Evolutionary conservation across 768 basidiomycete genomes (phyloP).

Genomic region (Tricholoma bakamatsutake): DNA sequence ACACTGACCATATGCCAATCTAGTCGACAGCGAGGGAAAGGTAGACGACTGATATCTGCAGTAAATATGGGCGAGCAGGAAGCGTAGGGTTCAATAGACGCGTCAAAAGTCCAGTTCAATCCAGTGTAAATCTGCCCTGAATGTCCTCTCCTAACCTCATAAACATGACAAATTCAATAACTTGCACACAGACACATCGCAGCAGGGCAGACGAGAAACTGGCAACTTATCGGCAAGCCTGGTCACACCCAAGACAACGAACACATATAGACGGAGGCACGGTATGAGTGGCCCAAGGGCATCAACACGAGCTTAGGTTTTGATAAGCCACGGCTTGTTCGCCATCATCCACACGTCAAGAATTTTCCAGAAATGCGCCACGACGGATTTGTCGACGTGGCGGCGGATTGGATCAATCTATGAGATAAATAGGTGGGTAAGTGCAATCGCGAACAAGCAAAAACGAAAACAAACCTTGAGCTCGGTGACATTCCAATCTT

Average conservation of each 20-base stretch:
- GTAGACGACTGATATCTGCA: too few relatives aligned
- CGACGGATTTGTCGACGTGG: slow-evolving; percentile 91
- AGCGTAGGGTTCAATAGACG: background rate
- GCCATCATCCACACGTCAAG: slow-evolving; percentile 79
- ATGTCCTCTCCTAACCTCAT: too few relatives aligned
- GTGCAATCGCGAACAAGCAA: background rate
- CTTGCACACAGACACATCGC: too few relatives aligned
- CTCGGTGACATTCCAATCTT: slow-evolving; percentile 97
- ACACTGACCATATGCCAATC: background rate
- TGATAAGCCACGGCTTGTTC: slow-evolving; percentile 76
- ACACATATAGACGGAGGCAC: background rate
- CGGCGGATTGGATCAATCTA: slow-evolving; percentile 88
- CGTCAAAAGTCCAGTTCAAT: background rate
- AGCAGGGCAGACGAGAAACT: too few relatives aligned
- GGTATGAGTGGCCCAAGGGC: background rate
- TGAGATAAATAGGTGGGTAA: background rate
- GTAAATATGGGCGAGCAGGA: background rate
- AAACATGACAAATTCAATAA: too few relatives aligned
- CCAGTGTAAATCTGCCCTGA: background rate
- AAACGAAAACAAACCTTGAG: slow-evolving; percentile 56
- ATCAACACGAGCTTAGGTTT: slow-evolving; percentile 9
- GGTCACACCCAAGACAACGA: background rate
- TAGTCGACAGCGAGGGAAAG: background rate
- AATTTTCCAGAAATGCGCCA: slow-evolving; percentile 93
- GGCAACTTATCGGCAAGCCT: background rate